Conservation (phyloP, 169 alveolate genomes). For the Perkinsus marinus region DNA sequence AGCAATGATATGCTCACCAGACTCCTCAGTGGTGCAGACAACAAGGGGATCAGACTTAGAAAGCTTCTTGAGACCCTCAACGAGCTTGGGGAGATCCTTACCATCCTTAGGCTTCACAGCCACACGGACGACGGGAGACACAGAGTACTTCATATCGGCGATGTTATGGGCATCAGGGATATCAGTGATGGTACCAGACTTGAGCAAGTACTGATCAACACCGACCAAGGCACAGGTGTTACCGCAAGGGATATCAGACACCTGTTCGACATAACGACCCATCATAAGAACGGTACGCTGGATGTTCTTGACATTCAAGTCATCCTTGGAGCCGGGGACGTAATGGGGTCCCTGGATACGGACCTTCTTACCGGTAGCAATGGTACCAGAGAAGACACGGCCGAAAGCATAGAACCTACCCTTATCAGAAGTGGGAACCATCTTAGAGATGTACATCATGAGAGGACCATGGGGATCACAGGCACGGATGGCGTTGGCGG, state of each 20-base stretch:
- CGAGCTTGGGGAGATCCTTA: conserved; percentile 94
- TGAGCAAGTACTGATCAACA: conserved; percentile 90
- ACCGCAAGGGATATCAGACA: conserved; percentile 97
- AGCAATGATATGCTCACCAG: conserved; percentile 94
- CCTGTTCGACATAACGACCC: conserved; percentile 90
- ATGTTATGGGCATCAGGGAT: conserved; percentile 89
- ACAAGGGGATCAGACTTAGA: conserved; percentile 96
- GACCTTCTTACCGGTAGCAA: conserved; percentile 85
- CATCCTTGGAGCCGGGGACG: conserved; percentile 94
- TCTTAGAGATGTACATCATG: conserved; percentile 96
- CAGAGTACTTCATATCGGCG: conserved; percentile 97
- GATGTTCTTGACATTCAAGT: conserved; percentile 80
- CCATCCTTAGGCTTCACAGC: conserved; percentile 96
- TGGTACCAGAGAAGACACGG: conserved; percentile 98
- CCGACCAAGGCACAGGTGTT: conserved; percentile 97
- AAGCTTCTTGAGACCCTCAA: conserved; percentile 92
- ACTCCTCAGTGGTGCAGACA: conserved; percentile 89
- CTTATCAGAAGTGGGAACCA: conserved; percentile 98
- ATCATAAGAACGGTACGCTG: conserved; percentile 97
- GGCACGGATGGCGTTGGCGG: conserved; percentile 84
- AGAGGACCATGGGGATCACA: conserved; percentile 97
- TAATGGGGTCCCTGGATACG: conserved; percentile 98
- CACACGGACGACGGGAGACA: conserved; percentile 97
- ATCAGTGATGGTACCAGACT: conserved; percentile 94
- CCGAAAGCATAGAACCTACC: conserved; percentile 99